Evolutionary conservation across 2,329 filamentous ascomycete genomes (phyloP), one percentile per base, ranked within the genome.

Genomic region (Aspergillus oerlinghausenensis): DNA sequence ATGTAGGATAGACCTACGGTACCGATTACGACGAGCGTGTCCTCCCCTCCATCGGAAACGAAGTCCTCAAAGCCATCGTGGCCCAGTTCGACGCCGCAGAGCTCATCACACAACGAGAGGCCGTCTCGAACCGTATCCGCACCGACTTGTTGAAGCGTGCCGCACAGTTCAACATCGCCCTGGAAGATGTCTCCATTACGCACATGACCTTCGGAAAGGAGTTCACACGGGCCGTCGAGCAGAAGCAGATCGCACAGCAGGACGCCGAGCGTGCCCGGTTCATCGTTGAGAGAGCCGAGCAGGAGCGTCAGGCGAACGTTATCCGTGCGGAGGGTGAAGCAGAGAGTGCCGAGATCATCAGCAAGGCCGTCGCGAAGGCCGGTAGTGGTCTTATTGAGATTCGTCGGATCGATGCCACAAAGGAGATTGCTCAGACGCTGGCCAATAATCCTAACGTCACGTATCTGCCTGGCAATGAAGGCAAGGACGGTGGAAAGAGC

Each of bases 131-230:
- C 77, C 89, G 92, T 69, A 99, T 99, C 82, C 92, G 90, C 60
- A 83, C 84, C 67, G 94, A 99, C 75, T 86, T 99, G 51, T 88
- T 94, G 72, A 92, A 89, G 80, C 92, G 94, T 70, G 94, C 94
- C 50, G 81, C 88, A 70, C 94, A 99, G 77, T 99, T 99, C 86
- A 96, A 99, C 83, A 99, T 99, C 72, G 91, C 92, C 28, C 90
- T 99, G 54, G 94, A 99, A 79, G 94, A 99, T 72, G 94, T 99
- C 59, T 96, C 91, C 72, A 99, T 99, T 77, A 99, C 94, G 60
- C 94, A 99, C 84, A 99, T 99, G 94, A 99, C 94, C 53, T 99
- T 99, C 74, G 94, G 94, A 67, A 93, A 93, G 77, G 94, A 99
- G 79, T 99, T 99, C 83, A 99, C 94, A 60, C 90, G 90, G 77